Conservation (phyloP, 192 early-diverging fungal species). For the Cladochytrium replicatum region DNA sequence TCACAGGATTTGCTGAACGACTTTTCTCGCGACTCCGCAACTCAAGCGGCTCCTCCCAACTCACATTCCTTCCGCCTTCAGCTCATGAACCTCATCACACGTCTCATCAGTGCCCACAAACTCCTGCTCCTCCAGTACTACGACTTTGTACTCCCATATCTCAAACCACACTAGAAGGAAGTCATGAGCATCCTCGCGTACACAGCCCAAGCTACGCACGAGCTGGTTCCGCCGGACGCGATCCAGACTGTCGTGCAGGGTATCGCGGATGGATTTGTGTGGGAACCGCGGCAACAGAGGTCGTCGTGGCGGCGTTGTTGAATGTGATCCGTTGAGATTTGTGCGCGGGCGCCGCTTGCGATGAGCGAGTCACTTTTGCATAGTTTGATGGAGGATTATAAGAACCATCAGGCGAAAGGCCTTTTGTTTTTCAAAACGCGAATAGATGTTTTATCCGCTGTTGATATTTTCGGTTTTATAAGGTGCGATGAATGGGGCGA, state of each 20-base stretch:
- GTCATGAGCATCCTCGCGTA: slow-evolving; percentile 88
- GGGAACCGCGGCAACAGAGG: slow-evolving; percentile 81
- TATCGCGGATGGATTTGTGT: slow-evolving; percentile 94
- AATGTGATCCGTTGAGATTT: slow-evolving; percentile 48
- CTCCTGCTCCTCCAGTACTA: slow-evolving; percentile 85
- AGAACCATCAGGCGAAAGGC: slow-evolving; percentile 87
- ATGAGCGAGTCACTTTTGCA: slow-evolving; percentile 71
- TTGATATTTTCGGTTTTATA: not conserved
- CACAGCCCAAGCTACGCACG: slow-evolving; percentile 83
- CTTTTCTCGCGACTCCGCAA: slow-evolving; percentile 71
- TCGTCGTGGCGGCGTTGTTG: slow-evolving; percentile 78
- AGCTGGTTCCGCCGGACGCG: slow-evolving; percentile 88
- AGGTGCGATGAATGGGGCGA: slow-evolving; percentile 76
- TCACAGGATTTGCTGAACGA: slow-evolving; percentile 74
- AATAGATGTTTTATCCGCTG: no score
- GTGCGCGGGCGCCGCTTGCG: slow-evolving; percentile 78
- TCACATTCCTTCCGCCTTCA: slow-evolving; percentile 49
- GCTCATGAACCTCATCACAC: slow-evolving; percentile 88
- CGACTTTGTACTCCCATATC: slow-evolving; percentile 81
- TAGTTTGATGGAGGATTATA: slow-evolving; percentile 80
- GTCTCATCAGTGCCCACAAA: slow-evolving; percentile 93
- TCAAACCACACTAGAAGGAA: slow-evolving; percentile 92
- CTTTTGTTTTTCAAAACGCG: not conserved
- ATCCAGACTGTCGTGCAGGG: slow-evolving; percentile 79
- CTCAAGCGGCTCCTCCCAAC: slow-evolving; percentile 55